phyloP scores from a whole-genome alignment of 2,329 filamentous ascomycete species.

The Diaporthe citri region DNA sequence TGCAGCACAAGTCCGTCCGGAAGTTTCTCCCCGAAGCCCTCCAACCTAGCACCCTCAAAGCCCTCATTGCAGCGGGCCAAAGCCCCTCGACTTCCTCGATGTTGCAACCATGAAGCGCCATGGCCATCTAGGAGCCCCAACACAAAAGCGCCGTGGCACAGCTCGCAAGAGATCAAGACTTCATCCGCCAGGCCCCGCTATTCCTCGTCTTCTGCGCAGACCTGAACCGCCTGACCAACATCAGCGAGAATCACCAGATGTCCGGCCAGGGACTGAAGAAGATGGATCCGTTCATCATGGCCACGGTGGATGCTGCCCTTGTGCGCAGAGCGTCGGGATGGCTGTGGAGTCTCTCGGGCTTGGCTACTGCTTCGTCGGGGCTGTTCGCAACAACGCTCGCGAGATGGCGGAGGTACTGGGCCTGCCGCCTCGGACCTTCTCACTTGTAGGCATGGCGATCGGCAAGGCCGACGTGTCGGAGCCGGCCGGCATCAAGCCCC shows the following conservation, averaged over 20 bases:
- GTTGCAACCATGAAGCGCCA: conserved; percentile 51
- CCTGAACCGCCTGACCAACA: conserved; percentile 46
- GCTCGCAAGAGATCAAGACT: conserved; percentile 48
- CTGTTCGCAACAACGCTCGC: conserved; percentile 46
- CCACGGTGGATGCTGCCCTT: conserved; percentile 48
- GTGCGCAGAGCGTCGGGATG: conserved; percentile 49
- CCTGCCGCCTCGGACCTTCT: conserved; percentile 48
- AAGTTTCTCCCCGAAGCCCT: conserved; percentile 45
- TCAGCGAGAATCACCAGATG: conserved; percentile 43
- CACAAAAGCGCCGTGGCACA: conserved; percentile 46
- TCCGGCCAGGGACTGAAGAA: conserved; percentile 46
- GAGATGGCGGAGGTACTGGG: conserved; percentile 47
- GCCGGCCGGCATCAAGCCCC: not conserved
- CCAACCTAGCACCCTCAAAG: conserved; percentile 45
- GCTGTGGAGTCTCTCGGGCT: conserved; percentile 50
- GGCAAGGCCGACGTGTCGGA: conserved; percentile 36
- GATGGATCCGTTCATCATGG: conserved; percentile 51
- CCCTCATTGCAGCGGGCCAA: conserved; percentile 49
- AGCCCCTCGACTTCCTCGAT: conserved; percentile 52
- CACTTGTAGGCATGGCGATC: conserved; percentile 48
- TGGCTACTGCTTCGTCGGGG: conserved; percentile 50
- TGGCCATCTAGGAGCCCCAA: conserved; percentile 46
- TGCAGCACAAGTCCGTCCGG: conserved; percentile 49
- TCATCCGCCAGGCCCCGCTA: conserved; percentile 49
- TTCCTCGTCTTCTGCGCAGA: conserved; percentile 51